These are phyloP conservation scores for Ophiostoma tasmaniense DNA, from an alignment of 2,329 filamentous ascomycete species.

Conservation along the genomic window DNA sequence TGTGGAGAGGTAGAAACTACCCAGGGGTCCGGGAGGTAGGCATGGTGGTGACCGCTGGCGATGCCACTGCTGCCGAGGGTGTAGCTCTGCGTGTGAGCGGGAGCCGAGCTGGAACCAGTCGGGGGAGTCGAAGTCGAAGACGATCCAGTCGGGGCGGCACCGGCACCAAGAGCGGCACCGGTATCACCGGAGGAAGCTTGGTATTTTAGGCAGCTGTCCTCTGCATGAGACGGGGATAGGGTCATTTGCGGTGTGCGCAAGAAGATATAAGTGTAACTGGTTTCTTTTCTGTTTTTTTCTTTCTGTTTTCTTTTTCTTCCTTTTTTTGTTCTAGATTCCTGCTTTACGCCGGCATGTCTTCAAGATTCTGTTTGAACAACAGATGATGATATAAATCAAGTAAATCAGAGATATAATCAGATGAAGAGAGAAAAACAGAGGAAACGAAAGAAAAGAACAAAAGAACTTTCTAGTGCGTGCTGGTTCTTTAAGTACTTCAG, in stretches of 20 bases:
- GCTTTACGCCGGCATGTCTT: not conserved
- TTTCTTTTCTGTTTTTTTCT: not conserved
- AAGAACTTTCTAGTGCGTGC: not conserved
- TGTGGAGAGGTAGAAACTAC: not conserved
- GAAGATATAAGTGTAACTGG: not conserved
- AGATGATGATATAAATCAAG: not conserved
- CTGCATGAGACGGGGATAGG: conserved; percentile 26
- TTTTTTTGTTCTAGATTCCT: not conserved
- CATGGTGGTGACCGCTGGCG: conserved; percentile 15
- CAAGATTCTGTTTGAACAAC: not conserved
- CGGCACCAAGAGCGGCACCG: conserved; percentile 5
- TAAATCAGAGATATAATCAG: too few species aligned
- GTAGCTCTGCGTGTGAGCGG: conserved; percentile 5
- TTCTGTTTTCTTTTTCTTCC: not conserved
- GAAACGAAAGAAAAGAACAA: not conserved
- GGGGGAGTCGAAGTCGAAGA: not conserved
- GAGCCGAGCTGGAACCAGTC: not conserved
- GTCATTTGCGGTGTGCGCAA: conserved; percentile 25
- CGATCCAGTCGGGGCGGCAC: not conserved
- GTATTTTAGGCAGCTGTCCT: conserved; percentile 36
- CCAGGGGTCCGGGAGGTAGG: conserved; percentile 17
- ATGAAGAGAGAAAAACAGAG: not conserved
- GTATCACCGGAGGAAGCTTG: conserved; percentile 12
- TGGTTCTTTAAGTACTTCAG: not conserved
- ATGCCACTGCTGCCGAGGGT: conserved; percentile 14